phyloP scores from a whole-genome alignment of 2,329 filamentous ascomycete genomes.

The Aspergillus chevalieri region DNA sequence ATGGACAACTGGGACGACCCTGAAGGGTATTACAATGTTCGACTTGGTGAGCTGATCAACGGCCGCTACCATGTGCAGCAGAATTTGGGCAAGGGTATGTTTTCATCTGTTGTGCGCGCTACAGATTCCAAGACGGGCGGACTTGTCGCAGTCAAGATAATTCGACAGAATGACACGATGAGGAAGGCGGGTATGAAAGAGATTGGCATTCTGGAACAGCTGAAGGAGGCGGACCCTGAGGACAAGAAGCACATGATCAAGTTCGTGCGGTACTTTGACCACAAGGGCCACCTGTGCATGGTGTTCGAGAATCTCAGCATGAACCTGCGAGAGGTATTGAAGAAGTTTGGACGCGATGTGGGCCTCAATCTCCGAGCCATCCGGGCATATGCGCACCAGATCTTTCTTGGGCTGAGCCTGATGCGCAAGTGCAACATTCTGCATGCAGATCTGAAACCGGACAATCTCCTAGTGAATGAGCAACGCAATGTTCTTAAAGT shows the following conservation, averaged over 20 bases:
- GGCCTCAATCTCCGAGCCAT: slow-evolving; percentile 87
- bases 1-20: slow-evolving; percentile 90
- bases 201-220: slow-evolving; percentile 83
- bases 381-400: slow-evolving; percentile 84
- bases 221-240: slow-evolving; percentile 78
- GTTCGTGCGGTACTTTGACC: slow-evolving; percentile 81
- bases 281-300: slow-evolving; percentile 92
- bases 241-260: slow-evolving; percentile 88
- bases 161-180: slow-evolving; percentile 92
- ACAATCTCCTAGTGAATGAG: slow-evolving; percentile 92
- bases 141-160: slow-evolving; percentile 94
- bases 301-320: slow-evolving; percentile 91
- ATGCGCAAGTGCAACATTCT: slow-evolving; percentile 89
- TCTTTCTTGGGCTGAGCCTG: slow-evolving; percentile 81
- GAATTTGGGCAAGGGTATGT: slow-evolving; percentile 87
- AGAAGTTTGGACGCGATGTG: slow-evolving; percentile 91
- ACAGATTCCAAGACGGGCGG: slow-evolving; percentile 67
- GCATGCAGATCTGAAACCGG: slow-evolving; percentile 93
- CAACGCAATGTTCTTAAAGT: slow-evolving; percentile 81
- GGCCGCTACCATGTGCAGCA: slow-evolving; percentile 84
- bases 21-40: slow-evolving; percentile 94
- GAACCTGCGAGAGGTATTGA: slow-evolving; percentile 88
- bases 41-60: slow-evolving; percentile 83
- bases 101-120: slow-evolving; percentile 90
- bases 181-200: slow-evolving; percentile 87